Evolutionary conservation across 2,329 filamentous ascomycete species (phyloP).

Genomic region (Zymoseptoria passerinii): DNA sequence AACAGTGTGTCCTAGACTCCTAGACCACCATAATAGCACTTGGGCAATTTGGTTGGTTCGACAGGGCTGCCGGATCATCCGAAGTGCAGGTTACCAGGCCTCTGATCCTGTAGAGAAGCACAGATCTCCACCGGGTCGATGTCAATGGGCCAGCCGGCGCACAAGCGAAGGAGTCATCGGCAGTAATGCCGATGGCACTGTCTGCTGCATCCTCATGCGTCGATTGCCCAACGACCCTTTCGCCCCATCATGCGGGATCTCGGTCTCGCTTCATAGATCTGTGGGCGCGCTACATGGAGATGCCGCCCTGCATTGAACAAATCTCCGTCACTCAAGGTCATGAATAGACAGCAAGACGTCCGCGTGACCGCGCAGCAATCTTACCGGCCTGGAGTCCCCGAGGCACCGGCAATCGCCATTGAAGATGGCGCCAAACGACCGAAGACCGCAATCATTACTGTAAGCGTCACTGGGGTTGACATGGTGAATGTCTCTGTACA

Average conservation of each 20-base stretch:
- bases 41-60: not conserved
- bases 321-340: not conserved
- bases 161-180: not conserved
- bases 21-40: not conserved
- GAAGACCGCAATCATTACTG: not conserved
- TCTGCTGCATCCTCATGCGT: not conserved
- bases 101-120: not conserved
- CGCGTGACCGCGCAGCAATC: not conserved
- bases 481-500: not conserved
- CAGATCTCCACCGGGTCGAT: not conserved
- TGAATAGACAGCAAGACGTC: not conserved
- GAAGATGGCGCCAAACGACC: not conserved
- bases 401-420: not conserved
- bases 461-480: not conserved
- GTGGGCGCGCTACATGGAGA: not conserved
- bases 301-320: not conserved
- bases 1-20: not conserved
- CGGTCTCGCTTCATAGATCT: not conserved
- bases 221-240: not conserved
- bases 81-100: not conserved
- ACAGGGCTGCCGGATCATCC: not conserved
- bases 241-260: not conserved
- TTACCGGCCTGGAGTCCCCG: not conserved
- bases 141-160: not conserved
- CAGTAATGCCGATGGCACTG: not conserved